phyloP scores from a whole-genome alignment of 164 flowering plant genomes.

The Vitis vinifera region DNA sequence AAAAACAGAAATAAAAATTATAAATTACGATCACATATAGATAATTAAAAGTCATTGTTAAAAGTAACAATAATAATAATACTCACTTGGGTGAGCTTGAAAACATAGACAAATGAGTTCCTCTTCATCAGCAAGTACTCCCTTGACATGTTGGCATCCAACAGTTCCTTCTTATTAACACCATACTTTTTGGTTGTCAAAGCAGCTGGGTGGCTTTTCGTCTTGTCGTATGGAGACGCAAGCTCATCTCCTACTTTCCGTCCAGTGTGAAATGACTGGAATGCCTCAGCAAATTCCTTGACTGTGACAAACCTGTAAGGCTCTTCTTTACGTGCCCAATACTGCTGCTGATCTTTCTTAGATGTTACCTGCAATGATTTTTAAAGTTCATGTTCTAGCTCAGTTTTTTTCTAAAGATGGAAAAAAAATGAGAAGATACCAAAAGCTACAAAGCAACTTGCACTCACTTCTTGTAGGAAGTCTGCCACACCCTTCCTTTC shows the following conservation, averaged over 20 bases:
- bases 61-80: background rate
- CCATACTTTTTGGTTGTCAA: conserved; percentile 46
- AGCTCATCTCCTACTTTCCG: conserved; percentile 40
- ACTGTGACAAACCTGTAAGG: conserved; percentile 43
- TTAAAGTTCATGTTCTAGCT: too few species aligned
- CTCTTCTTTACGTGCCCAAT: conserved; percentile 49
- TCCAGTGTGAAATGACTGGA: conserved; percentile 56
- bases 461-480: conserved; percentile 35
- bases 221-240: conserved; percentile 47
- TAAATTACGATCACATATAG: background rate
- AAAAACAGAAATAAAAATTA: background rate
- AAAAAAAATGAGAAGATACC: too few species aligned
- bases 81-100: conserved; percentile 45
- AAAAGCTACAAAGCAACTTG: background rate
- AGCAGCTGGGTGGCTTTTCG: conserved; percentile 57
- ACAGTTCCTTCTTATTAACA: conserved; percentile 35
- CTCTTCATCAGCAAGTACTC: conserved; percentile 57
- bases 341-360: conserved; percentile 63
- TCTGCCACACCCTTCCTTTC: conserved; percentile 42
- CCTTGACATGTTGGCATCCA: conserved; percentile 47
- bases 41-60: background rate
- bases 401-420: too few species aligned
- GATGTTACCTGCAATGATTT: conserved; percentile 51
- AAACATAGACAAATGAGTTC: conserved; percentile 55
- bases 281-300: conserved; percentile 57